Conservation (phyloP, 257 asterid species). For the Primulina tabacum region DNA sequence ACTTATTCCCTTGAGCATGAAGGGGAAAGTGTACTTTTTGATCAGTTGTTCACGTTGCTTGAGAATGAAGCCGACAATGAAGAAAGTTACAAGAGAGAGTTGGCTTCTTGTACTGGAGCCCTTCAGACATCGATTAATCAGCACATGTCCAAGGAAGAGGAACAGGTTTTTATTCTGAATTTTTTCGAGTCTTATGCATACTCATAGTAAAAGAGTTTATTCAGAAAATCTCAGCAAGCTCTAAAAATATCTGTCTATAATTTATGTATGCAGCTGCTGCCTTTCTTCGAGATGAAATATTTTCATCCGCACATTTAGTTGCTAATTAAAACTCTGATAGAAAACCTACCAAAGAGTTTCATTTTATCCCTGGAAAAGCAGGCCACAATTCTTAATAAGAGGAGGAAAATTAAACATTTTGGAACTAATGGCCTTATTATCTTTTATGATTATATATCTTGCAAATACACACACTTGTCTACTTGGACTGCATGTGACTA, state of each 20-base stretch:
- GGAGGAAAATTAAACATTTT: no score
- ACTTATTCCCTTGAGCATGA: conserved; percentile 98
- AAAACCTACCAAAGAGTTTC: no score
- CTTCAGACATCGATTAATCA: conserved; percentile 93
- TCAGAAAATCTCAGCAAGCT: conserved; percentile 11
- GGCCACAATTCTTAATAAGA: no score
- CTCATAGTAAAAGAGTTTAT: conserved; percentile 8
- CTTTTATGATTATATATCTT: no score
- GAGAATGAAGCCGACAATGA: conserved; percentile 58
- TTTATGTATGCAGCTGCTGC: neutral
- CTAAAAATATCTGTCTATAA: neutral
- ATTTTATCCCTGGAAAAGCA: no score
- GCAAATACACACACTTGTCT: no score
- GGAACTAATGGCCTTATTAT: no score
- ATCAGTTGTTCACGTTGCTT: conserved; percentile 79
- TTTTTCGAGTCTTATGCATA: conserved; percentile 12
- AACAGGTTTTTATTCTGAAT: conserved; percentile 57
- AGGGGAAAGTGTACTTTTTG: conserved; percentile 93
- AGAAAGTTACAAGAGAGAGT: conserved; percentile 80
- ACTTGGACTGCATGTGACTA: neutral
- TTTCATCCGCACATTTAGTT: no score
- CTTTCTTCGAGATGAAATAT: no score
- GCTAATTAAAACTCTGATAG: no score
- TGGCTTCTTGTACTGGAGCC: conserved; percentile 96
- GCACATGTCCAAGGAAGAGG: conserved; percentile 99